Base-by-base conservation (phyloP, 208 protist genomes). In the Spongospora subterranea region DNA sequence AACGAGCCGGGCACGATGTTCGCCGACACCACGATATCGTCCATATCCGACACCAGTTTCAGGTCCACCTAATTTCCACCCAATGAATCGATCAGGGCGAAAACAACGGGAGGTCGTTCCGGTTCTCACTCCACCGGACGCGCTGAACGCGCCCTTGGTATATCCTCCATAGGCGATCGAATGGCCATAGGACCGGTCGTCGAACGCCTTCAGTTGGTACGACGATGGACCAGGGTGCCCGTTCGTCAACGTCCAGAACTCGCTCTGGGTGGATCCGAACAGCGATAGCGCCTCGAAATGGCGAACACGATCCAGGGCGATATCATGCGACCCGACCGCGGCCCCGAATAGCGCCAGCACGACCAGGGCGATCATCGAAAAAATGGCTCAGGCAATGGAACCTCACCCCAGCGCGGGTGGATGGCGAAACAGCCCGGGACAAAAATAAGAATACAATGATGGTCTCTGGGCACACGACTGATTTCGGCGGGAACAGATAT, bases 211-310 rank as follows among this genome's bases (percentile, higher is more conserved):
- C 17, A 82, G n/a, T n/a, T 82, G 71, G 13, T 43, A 82, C 17
- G n/a, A 35, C 35, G 35, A 35, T 43, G 71, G 40, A 6, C 40
- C 71, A 35, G 71, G 17, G n/a, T 45, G n/a, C 17, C 17, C 71
- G 35, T 82, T 82, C 17, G 71, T 82, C 71, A 82, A n/a, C 71
- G 71, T 82, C 17, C 6, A 82, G 71, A 82, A 82, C 71, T 82
- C 71, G 71, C 71, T 82, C 35, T 43, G 71, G 13, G 17, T 13
- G 17, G 71, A 45, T n/a, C 35, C n/a, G 40, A 82, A 82, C 35
- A 82, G 40, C 71, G 35, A 35, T 13, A 82, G 71, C 71, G 71
- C 71, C 71, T 82, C 35, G 40, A 82, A 82, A 6, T 82, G 17
- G 24, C 50, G 50, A 60, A 60, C 13, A 60, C 50, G 50, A 6